A percentile compares a stretch with the other conserved stretches of the same genome.
These are phyloP conservation scores for Camptophora hylomeconis DNA, from an alignment of 2,329 filamentous ascomycete species.

Conservation along the genomic window DNA sequence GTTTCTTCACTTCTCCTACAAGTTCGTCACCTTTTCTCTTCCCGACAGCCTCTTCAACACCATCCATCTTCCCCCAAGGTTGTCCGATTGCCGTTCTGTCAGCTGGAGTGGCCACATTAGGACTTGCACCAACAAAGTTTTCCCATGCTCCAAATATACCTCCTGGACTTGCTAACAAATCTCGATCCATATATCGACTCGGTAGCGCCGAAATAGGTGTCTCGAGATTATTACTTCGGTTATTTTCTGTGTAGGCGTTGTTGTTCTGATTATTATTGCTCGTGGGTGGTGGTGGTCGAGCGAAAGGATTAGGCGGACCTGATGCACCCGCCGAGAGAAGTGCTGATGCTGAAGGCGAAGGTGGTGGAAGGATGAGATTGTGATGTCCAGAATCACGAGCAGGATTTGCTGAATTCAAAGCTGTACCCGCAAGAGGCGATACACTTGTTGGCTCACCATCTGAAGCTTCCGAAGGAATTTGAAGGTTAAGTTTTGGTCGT, in stretches of 20 bases:
- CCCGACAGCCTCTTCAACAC: too few relatives aligned
- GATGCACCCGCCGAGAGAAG: slow-evolving; percentile 81
- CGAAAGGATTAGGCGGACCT: slow-evolving; percentile 91
- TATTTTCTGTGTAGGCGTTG: slow-evolving; percentile 25
- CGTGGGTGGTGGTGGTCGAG: slow-evolving; percentile 64
- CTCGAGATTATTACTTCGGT: slow-evolving; percentile 35
- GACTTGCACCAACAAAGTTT: too few relatives aligned
- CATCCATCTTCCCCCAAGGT: too few relatives aligned
- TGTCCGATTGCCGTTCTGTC: too few relatives aligned
- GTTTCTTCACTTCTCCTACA: too few relatives aligned
- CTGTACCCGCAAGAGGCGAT: slow-evolving; percentile 51
- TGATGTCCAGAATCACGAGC: slow-evolving; percentile 27
- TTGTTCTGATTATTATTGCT: slow-evolving; percentile 27
- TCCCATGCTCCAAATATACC: slow-evolving; percentile 91
- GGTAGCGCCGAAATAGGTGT: slow-evolving; percentile 91
- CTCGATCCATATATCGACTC: slow-evolving; percentile 77
- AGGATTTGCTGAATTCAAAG: slow-evolving; percentile 18
- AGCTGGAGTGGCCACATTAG: too few relatives aligned
- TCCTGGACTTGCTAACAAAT: slow-evolving; percentile 78
- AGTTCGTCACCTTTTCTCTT: too few relatives aligned
- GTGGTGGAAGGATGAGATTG: slow-evolving; percentile 73
- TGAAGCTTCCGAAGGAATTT: slow-evolving; percentile 85
- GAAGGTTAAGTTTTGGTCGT: slow-evolving; percentile 75
- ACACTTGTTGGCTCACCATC: slow-evolving; percentile 61
- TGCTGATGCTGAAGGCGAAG: slow-evolving; percentile 76